A percentile compares a stretch with the other conserved stretches of the same genome.
Conservation (phyloP, 768 basidiomycete species). For the Gyrodon lividus region DNA sequence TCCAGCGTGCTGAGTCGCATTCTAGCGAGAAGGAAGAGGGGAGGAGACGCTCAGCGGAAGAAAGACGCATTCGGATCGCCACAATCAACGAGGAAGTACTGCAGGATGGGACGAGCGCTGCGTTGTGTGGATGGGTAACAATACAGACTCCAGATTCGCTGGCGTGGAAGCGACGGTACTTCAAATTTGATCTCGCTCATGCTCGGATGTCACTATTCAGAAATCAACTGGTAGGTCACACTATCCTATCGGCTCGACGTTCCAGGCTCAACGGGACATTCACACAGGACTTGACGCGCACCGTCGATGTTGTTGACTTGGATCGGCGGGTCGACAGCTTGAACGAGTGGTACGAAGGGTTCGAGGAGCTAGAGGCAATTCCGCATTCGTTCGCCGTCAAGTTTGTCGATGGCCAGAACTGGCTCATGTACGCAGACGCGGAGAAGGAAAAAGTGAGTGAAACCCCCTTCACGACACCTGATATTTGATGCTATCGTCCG, state of each 20-base stretch:
- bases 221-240: slow-evolving; percentile 45
- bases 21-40: slow-evolving; percentile 44
- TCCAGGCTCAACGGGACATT: neutral
- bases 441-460: slow-evolving; percentile 59
- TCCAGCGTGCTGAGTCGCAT: slow-evolving; percentile 43
- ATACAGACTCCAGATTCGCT: slow-evolving; percentile 53
- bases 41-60: slow-evolving; percentile 40
- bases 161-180: slow-evolving; percentile 66
- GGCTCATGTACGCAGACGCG: slow-evolving; percentile 61
- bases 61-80: slow-evolving; percentile 38
- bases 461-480: neutral
- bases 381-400: slow-evolving; percentile 66
- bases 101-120: slow-evolving; percentile 38
- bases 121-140: slow-evolving; percentile 59
- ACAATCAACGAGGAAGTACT: slow-evolving; percentile 47
- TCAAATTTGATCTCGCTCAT: slow-evolving; percentile 48
- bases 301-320: slow-evolving; percentile 41
- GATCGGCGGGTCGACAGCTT: slow-evolving; percentile 45
- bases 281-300: slow-evolving; percentile 27
- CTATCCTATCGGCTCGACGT: neutral
- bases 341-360: slow-evolving; percentile 66
- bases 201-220: slow-evolving; percentile 47
- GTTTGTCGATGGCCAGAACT: slow-evolving; percentile 49
- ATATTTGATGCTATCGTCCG: neutral
- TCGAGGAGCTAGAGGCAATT: slow-evolving; percentile 64